Base-by-base conservation (phyloP, 345 rosid species). In the Eucalyptus brandiana region DNA sequence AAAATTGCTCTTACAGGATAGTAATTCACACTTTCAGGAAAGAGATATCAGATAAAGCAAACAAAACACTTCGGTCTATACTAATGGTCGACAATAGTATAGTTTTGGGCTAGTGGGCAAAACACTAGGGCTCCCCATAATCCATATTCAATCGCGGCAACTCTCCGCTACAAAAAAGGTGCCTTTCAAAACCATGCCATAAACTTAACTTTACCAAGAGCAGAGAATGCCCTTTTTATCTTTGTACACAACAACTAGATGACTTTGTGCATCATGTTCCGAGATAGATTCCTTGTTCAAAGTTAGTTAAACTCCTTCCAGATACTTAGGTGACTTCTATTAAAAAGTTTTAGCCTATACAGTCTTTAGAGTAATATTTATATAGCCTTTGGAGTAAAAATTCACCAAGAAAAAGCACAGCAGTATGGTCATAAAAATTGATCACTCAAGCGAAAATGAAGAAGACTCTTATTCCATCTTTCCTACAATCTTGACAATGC, bases 121-220 rank as follows among this genome's bases (percentile, higher is more conserved):
- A 58, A 8, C 42, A 2, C 5, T 67, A 1, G 50, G 4, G 5
- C 53, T 53, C 2, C 37, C 1, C 7, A 87, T 2, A 3, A 28
- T 65, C 44, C 7, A 28, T 6, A 28, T 7, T 30, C 40, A 3
- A 24, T 60, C 11, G 9, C 8, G 49, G 12, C 80, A 30, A 87
- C 88, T 45, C 26, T 72, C 26, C 28, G 1, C 44, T 34, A 10
- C 1, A 26, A 72, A 87, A 60, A 87, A 62, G 88, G 8, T 2
- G 48, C 45, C n/a, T n/a, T 15, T 58, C 42, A 62, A 34, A 62
- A 60, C 37, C 88, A 60, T 10, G 1, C 23, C 5, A 4, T 60
- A 37, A 62, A 87, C 34, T 11, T 58, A 28, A 1, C 26, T 24
- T 40, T 42, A 6, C 80, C 12, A 60, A 60, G 44, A 34, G 88